phyloP scores from a whole-genome alignment of 1,284 basidiomycete species.

The Phylloporus sp. region DNA sequence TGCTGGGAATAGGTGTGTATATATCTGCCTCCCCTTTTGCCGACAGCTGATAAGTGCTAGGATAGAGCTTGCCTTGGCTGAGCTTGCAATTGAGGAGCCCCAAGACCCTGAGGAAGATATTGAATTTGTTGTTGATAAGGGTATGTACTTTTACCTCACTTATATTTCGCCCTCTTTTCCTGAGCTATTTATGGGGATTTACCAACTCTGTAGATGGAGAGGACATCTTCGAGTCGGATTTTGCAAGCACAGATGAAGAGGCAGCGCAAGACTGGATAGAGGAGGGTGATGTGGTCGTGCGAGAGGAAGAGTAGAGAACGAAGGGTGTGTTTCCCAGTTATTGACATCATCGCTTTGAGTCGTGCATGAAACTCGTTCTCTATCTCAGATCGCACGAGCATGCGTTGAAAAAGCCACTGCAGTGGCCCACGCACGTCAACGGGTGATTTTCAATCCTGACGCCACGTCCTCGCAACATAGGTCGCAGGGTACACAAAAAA shows the following conservation, averaged over 20 bases:
- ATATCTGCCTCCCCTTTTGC: neutral
- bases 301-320: slow-evolving; percentile 68
- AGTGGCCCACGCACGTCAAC: slow-evolving; percentile 68
- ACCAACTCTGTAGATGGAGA: slow-evolving; percentile 65
- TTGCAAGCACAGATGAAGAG: slow-evolving; percentile 83
- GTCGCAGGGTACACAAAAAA: slow-evolving; percentile 43
- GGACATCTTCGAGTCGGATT: slow-evolving; percentile 82
- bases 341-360: neutral
- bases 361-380: neutral
- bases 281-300: slow-evolving; percentile 61
- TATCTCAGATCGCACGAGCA: slow-evolving; percentile 56
- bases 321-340: slow-evolving; percentile 51
- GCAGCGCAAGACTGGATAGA: slow-evolving; percentile 60
- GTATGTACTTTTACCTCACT: slow-evolving; percentile 39
- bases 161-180: neutral
- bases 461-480: slow-evolving; percentile 35
- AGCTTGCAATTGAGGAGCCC: slow-evolving; percentile 67
- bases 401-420: slow-evolving; percentile 69
- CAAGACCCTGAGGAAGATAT: slow-evolving; percentile 74
- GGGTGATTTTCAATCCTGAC: slow-evolving; percentile 69
- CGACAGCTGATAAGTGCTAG: slow-evolving; percentile 44
- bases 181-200: neutral
- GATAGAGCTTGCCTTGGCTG: slow-evolving; percentile 78
- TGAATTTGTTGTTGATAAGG: slow-evolving; percentile 72
- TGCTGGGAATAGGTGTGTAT: slow-evolving; percentile 71